phyloP scores from a whole-genome alignment of 2,329 filamentous ascomycete genomes.

The Penicillium sp. region DNA sequence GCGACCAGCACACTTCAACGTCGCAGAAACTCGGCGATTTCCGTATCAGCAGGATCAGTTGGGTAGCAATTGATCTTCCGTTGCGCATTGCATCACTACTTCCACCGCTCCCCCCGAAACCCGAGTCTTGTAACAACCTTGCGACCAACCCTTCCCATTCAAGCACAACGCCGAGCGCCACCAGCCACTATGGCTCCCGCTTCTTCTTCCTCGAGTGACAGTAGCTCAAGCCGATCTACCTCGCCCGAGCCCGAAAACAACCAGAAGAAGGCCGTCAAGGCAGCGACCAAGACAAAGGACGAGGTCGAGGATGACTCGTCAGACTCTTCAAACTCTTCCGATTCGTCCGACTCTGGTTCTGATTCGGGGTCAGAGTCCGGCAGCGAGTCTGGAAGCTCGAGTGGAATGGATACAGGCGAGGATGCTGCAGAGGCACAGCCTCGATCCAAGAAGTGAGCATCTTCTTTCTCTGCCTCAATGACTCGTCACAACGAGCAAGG shows the following conservation, averaged over 20 bases:
- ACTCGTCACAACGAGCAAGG: neutral
- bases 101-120: neutral
- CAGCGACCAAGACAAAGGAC: conserved; percentile 20
- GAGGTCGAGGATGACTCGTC: conserved; percentile 16
- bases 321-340: conserved; percentile 20
- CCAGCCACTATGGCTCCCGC: conserved; percentile 20
- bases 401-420: conserved; percentile 25
- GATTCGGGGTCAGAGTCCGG: conserved; percentile 20
- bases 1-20: conserved; percentile 15
- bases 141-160: neutral
- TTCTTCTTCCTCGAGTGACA: conserved; percentile 27
- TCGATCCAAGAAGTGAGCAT: conserved; percentile 22
- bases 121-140: neutral
- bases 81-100: neutral
- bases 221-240: conserved; percentile 30
- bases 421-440: conserved; percentile 12
- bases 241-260: conserved; percentile 27
- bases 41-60: conserved; percentile 2
- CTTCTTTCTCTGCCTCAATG: neutral
- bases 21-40: conserved; percentile 8
- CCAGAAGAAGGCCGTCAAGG: conserved; percentile 24
- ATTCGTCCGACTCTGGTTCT: conserved; percentile 24
- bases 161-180: neutral
- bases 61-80: neutral
- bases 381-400: conserved; percentile 20